Evolutionary conservation across 1,139 yeast genomes (phyloP), one percentile per base, ranked within the genome.

Genomic region (Meyerozyma carpophila): DNA sequence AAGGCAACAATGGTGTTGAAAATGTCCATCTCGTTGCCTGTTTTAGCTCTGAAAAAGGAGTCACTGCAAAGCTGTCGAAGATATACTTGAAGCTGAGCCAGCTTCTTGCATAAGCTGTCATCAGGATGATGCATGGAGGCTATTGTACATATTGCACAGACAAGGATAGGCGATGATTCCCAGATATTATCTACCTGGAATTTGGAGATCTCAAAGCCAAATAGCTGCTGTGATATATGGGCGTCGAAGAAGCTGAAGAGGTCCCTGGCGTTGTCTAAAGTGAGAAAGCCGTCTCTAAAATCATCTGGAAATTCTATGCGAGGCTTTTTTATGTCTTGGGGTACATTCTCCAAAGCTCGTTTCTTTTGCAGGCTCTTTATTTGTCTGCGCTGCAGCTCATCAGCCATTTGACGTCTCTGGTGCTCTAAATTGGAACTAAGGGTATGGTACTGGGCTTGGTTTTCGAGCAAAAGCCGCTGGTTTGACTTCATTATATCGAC

Each of bases 1-100:
- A 83, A 63, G 0, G 86, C 87, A 34, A 82, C 67, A 14, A 82
- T 77, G 1, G 83, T 78, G 52, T 81, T 77, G 55, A 78, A 77
- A 0, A 80, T 79, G 42, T 81, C 82, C 2, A 62, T 52, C 51
- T 77, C 82, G 16, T 61, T 65, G 8, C 55, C 55, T 0, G 77
- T 77, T 43, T 62, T 60, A 3, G 72, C 70, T 36, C 65, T 53
- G 49, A 68, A 75, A 16, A 81, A 50, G 5, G 79, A 59, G n/a
- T 67, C 62, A 24, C 75, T 66, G 44, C 82, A 75, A 40, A 79
- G 59, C 14, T 58, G 63, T 40, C 74, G 77, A 16, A 81, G 63
- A 41, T 77, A 68, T 1, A 52, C 51, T 45, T 72, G 75, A 29
- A 81, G 59, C 14, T 55, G 53, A 4, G 57, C 55, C 40, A 70